Evolutionary conservation across 805 yeast genomes (phyloP), one percentile per base, ranked within the genome.

Genomic region (Pichia sporocuriosa): DNA sequence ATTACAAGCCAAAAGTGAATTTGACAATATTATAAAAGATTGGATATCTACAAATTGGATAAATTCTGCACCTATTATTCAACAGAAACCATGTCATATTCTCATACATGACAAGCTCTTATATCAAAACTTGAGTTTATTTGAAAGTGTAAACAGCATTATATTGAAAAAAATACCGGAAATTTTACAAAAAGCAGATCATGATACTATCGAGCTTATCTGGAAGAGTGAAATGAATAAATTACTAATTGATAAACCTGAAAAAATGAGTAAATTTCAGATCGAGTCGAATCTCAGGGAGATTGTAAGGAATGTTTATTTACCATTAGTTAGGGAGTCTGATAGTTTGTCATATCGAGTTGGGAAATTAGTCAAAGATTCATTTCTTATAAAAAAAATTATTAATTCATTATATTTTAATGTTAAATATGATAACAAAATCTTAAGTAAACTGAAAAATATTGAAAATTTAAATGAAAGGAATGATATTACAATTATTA

Each of bases 31-130:
- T 10, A 42, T 55, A n/a, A 52, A 53, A 25, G 55, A 54, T 27
- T 54, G 57, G 58, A 49, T 46, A 15, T 42, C 47, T 9, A 51
- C 56, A 12, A 45, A 52, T 20, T 52, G 53, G 56, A 35, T 50
- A 6, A 42, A 45, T 16, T 43, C 24, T 6, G 46, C 44, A 11
- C 50, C 44, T 13, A 31, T 38, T 7, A 48, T 47, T 24, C 49
- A 44, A 29, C 32, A 37, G 7, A 45, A 35, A 25, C 50, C 47
- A 16, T 56, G 51, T 19, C 59, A 55, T 39, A 47, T 58, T 16
- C 35, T 59, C 6, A 33, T 58, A 11, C 63, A 59, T 43, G 63
- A 59, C 38, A 51, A 46, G 35, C 27, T 58, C 9, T 16, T 57
- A 7, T 54, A 40, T 28, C 39, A 40, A 3, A 49, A 54, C 21